phyloP scores from a whole-genome alignment of 225 moss, liverwort and hornwort genomes.

The Antitrichia curtipendula region DNA sequence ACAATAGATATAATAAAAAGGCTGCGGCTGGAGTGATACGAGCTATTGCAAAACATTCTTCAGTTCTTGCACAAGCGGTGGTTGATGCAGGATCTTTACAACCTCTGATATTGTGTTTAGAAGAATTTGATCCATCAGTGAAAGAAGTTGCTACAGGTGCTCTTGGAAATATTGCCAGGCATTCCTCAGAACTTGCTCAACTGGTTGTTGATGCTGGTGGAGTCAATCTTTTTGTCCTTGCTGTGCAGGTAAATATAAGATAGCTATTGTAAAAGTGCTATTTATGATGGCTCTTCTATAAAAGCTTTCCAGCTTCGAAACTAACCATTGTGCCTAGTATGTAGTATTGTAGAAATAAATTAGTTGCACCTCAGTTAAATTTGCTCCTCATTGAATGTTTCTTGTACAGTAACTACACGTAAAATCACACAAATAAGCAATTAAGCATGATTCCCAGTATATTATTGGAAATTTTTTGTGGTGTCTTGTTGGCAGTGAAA shows the following conservation, averaged over 20 bases:
- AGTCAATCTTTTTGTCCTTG: constrained; percentile 59
- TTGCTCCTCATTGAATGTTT: too few relatives aligned
- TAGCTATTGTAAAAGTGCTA: not conserved
- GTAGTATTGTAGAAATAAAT: too few relatives aligned
- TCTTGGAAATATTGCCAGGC: constrained; percentile 72
- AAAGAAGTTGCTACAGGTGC: constrained; percentile 76
- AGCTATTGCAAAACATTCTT: constrained; percentile 75
- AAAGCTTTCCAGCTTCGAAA: too few relatives aligned
- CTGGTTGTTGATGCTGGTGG: constrained; percentile 66
- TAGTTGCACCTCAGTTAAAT: too few relatives aligned
- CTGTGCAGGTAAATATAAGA: constrained; percentile 42
- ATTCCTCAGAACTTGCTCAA: constrained; percentile 50
- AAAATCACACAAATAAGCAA: too few relatives aligned
- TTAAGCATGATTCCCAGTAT: too few relatives aligned
- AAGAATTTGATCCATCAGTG: constrained; percentile 81
- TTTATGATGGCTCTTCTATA: not conserved
- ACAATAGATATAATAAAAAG: constrained; percentile 82
- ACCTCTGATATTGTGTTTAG: constrained; percentile 65
- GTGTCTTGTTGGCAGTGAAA: too few relatives aligned
- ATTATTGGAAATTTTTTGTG: too few relatives aligned
- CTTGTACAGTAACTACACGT: too few relatives aligned
- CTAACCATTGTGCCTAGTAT: not conserved
- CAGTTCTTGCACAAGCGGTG: constrained; percentile 58
- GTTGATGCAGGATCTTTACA: constrained; percentile 70
- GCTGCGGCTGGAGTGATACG: constrained; percentile 70